Conservation (phyloP, 345 rosid genomes). For the Pistacia vera region DNA sequence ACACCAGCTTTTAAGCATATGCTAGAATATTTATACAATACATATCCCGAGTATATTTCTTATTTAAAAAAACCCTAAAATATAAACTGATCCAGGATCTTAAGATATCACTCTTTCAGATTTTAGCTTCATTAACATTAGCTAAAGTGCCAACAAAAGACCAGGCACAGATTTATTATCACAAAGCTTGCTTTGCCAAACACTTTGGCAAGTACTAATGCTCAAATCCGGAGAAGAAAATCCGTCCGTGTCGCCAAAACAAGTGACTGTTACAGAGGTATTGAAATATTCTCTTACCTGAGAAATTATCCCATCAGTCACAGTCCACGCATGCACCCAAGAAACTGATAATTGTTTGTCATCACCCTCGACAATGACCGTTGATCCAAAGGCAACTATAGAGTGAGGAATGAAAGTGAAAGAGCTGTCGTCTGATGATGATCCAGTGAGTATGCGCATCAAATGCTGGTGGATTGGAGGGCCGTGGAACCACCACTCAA, state of each 20-base stretch:
- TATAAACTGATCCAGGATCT: too few species aligned
- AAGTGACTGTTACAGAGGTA: slow-evolving; percentile 29
- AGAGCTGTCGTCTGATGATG: neutral
- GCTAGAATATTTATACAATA: too few species aligned
- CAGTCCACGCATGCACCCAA: slow-evolving; percentile 41
- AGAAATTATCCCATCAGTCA: slow-evolving; percentile 30
- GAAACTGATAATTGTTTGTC: slow-evolving; percentile 12
- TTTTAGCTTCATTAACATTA: too few species aligned
- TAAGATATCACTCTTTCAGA: too few species aligned
- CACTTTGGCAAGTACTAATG: slow-evolving; percentile 1
- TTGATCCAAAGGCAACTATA: slow-evolving; percentile 20
- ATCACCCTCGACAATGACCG: slow-evolving; percentile 33
- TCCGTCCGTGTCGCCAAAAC: slow-evolving; percentile 1
- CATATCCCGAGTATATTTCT: too few species aligned
- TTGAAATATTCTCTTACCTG: slow-evolving; percentile 31
- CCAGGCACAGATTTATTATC: slow-evolving; percentile 24
- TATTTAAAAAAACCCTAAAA: too few species aligned
- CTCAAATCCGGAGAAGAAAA: neutral
- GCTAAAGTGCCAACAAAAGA: slow-evolving; percentile 23
- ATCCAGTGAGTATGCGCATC: slow-evolving; percentile 32
- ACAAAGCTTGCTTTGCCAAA: slow-evolving; percentile 33
- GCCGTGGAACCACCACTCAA: slow-evolving; percentile 46
- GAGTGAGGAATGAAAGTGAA: slow-evolving; percentile 29
- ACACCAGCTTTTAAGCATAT: too few species aligned
- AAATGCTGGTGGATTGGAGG: slow-evolving; percentile 32